Conservation (phyloP, 2,329 filamentous ascomycete species). For the Aureobasidium sp. region DNA sequence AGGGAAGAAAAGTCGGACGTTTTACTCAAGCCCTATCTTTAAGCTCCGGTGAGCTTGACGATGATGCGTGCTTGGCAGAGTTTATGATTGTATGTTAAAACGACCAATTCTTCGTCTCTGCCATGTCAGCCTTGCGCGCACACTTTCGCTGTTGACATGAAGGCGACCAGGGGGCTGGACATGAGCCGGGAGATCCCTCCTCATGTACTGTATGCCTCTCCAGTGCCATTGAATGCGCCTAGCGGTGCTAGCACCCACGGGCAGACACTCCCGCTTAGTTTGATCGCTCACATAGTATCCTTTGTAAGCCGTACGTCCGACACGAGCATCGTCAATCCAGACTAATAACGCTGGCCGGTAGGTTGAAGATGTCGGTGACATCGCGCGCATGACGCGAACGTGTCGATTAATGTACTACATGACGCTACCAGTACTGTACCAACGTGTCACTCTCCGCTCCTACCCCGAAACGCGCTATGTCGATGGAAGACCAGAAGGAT, state of each 20-base stretch:
- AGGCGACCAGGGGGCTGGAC: not conserved
- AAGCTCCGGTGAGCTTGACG: not conserved
- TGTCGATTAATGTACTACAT: slow-evolving; percentile 59
- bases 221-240: slow-evolving; percentile 2
- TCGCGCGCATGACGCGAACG: slow-evolving; percentile 53
- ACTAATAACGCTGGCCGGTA: slow-evolving; percentile 23
- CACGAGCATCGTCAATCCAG: not conserved
- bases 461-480: slow-evolving; percentile 54
- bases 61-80: slow-evolving; percentile 8
- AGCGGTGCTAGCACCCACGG: not conserved
- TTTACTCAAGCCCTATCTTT: not conserved
- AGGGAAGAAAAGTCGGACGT: not conserved
- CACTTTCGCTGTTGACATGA: not conserved
- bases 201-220: slow-evolving; percentile 9
- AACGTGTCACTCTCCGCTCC: slow-evolving; percentile 48
- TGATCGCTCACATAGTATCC: slow-evolving; percentile 51
- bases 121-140: not conserved
- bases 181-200: slow-evolving; percentile 11
- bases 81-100: slow-evolving; percentile 6
- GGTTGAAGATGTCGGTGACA: slow-evolving; percentile 52
- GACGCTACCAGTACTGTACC: slow-evolving; percentile 55
- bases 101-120: not conserved
- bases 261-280: slow-evolving; percentile 47
- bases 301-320: slow-evolving; percentile 36
- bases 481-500: slow-evolving; percentile 52